phyloP scores from a whole-genome alignment of 441 rosid species.

The Aleurites moluccanus region DNA sequence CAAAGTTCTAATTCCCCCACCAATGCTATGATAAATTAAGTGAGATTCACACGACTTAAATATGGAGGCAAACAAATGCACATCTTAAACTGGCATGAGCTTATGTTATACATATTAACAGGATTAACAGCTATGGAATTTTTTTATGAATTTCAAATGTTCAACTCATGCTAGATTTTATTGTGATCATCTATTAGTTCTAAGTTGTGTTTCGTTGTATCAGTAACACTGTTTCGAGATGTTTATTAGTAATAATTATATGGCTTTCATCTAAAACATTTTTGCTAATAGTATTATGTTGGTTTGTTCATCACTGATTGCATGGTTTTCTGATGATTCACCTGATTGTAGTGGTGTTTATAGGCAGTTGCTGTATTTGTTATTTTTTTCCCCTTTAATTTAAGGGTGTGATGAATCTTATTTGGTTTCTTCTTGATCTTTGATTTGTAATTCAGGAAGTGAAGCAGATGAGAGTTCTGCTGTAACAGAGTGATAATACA shows the following conservation, averaged over 20 bases:
- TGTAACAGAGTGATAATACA: conserved; percentile 28
- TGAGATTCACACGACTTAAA: not conserved
- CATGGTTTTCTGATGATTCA: not conserved
- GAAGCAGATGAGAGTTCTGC: conserved; percentile 31
- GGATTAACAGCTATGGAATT: not conserved
- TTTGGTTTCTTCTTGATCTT: not conserved
- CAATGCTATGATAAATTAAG: not conserved
- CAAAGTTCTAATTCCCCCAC: not conserved
- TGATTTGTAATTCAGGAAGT: conserved; percentile 23
- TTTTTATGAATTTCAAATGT: too few relatives aligned
- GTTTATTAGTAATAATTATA: too few relatives aligned
- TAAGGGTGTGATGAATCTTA: not conserved
- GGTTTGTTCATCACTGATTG: not conserved
- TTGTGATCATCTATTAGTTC: not conserved
- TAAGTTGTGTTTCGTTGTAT: too few relatives aligned
- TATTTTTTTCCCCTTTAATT: not conserved
- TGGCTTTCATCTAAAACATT: too few relatives aligned
- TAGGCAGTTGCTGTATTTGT: not conserved
- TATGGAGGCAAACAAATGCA: not conserved
- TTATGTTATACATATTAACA: not conserved
- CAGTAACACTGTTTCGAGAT: too few relatives aligned
- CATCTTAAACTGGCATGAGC: not conserved
- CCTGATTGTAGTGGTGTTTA: not conserved
- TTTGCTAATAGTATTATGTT: too few relatives aligned
- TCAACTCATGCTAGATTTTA: not conserved